Percentiles rank a stretch among this genome's conserved stretches.
phyloP scores from a whole-genome alignment of 73 alveolate species.

The Stentor coeruleus region DNA sequence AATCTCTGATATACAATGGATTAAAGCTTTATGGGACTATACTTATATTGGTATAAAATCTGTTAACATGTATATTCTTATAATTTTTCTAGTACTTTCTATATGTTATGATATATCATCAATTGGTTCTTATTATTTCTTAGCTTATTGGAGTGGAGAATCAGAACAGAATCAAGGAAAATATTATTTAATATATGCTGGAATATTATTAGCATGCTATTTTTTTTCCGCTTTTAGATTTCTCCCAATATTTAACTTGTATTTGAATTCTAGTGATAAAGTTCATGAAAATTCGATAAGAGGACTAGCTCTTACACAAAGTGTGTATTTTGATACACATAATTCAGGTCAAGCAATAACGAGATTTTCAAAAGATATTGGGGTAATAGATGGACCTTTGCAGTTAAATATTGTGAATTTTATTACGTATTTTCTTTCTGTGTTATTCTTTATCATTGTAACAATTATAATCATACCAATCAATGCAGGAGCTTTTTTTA shows the following conservation, averaged over 20 bases:
- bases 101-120: no score
- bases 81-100: no score
- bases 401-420: not conserved
- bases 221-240: not conserved
- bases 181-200: not conserved
- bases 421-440: not conserved
- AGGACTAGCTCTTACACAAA: not conserved
- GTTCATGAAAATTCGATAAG: not conserved
- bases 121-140: no score
- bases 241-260: not conserved
- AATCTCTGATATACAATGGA: no score
- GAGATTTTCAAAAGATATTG: constrained; percentile 38
- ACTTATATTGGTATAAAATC: no score
- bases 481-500: not conserved
- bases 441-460: not conserved
- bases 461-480: not conserved
- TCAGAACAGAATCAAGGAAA: not conserved
- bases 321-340: not conserved
- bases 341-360: constrained; percentile 37
- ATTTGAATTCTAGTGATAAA: not conserved
- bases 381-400: constrained; percentile 33
- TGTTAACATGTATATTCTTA: no score
- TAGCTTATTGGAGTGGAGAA: not conserved
- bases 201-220: not conserved
- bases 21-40: no score